Conservation (phyloP, 768 basidiomycete genomes). For the Hypholoma fasciculare region DNA sequence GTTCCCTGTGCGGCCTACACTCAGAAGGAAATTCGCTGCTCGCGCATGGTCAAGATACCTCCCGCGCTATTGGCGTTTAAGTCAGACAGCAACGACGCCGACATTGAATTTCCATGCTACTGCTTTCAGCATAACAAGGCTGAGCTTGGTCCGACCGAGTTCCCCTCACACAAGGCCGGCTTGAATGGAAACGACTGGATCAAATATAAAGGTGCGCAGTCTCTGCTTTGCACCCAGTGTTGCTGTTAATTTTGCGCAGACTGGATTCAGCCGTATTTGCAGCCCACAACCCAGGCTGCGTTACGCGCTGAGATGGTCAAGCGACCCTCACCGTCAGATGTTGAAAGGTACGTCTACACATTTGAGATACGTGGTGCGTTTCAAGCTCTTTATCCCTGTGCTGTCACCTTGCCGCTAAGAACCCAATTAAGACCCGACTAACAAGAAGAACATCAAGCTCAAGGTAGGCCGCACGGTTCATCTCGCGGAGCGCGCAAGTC, state of each 20-base stretch:
- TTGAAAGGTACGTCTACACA: conserved; percentile 79
- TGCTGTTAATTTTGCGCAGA: conserved; percentile 35
- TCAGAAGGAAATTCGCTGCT: conserved; percentile 63
- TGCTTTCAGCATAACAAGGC: conserved; percentile 67
- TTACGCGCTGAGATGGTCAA: conserved; percentile 48
- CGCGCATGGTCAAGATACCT: conserved; percentile 52
- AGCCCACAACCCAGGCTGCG: conserved; percentile 57
- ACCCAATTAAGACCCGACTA: conserved; percentile 11
- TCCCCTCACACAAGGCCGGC: conserved; percentile 50
- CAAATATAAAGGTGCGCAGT: conserved; percentile 50
- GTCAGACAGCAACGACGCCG: conserved; percentile 1
- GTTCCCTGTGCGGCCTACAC: conserved; percentile 66
- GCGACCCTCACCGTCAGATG: conserved; percentile 54
- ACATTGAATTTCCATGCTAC: conserved; percentile 36
- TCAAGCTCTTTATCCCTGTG: neutral
- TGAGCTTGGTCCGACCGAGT: conserved; percentile 53
- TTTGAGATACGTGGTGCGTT: conserved; percentile 73
- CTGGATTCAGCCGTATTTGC: conserved; percentile 71
- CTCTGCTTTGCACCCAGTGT: conserved; percentile 3
- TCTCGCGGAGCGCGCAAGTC: conserved; percentile 67
- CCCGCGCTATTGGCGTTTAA: conserved; percentile 17
- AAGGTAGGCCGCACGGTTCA: conserved; percentile 83
- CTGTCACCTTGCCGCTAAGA: neutral
- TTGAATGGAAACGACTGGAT: conserved; percentile 39
- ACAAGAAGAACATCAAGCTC: conserved; percentile 50